Evolutionary conservation across 768 basidiomycete species (phyloP), one percentile per base, ranked within the genome.

Genomic region (Guyanaporus albipodus): DNA sequence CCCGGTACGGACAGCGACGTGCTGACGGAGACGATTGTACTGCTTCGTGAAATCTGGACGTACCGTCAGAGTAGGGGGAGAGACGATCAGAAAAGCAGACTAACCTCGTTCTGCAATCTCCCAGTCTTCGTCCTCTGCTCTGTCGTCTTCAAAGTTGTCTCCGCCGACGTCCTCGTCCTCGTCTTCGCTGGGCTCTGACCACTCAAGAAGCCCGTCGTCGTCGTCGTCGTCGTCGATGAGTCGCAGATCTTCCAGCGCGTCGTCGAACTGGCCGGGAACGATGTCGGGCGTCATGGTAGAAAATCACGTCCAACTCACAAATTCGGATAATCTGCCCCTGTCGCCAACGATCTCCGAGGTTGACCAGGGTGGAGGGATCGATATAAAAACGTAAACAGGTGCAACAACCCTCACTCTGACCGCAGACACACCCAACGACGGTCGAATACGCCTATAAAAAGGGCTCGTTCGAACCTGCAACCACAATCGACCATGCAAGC

Each of bases 41-140:
- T 97, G 93, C 68, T 98, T 98, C 27, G 96, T 98, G 59, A 99
- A 97, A 70, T 99, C 96, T 96, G 64, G 40, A 51, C 47, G 44
- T 50, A 15, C 12, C 19, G 31, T 47, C 29, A 38, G 29, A n/a
- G n/a, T n/a, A n/a, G 28, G 22, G 19, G 39, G 26, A 31, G 8
- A 18, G 37, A 23, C 22, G 37, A 28, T 28, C 12, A n/a, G n/a
- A 6, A 11, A 46, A 17, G 35, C 11, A 38, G 22, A 61, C 75
- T 34, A 55, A 85, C 91, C 86, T 77, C 85, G 70, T 68, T 91
- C 89, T 42, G 86, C 78, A 45, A 87, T 76, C 64, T 92, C 87
- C 90, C 86, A 90, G 62, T 92, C 88, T 59, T 92, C 90, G 59
- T 91, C 88, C 52, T 91, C 88, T 22, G 83, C 85, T 35, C 84